A percentile compares a stretch with the other conserved stretches of the same genome.
Conservation (phyloP, 192 early-diverging fungal species). For the Kappamyces sp. region DNA sequence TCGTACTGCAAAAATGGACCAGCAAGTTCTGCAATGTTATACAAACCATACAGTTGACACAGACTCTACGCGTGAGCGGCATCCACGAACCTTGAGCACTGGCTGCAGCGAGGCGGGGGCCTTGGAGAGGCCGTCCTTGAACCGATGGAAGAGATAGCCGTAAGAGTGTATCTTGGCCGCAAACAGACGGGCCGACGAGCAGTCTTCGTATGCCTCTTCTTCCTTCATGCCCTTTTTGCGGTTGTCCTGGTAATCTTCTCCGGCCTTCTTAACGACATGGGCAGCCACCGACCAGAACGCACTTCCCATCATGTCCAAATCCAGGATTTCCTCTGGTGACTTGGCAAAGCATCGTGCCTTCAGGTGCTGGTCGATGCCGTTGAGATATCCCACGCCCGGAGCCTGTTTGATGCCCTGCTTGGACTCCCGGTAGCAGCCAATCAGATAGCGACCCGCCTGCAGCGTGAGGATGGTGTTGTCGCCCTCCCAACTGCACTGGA, state of each 20-base stretch:
- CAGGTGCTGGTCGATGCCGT: slow-evolving; percentile 39
- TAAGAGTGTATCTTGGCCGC: slow-evolving; percentile 77
- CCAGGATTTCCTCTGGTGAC: slow-evolving; percentile 40
- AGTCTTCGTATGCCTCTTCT: slow-evolving; percentile 81
- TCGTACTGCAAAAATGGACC: slow-evolving; percentile 83
- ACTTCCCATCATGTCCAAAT: slow-evolving; percentile 61
- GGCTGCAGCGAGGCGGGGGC: slow-evolving; percentile 57
- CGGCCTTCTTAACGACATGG: slow-evolving; percentile 76
- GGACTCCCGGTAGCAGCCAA: slow-evolving; percentile 57
- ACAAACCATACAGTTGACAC: slow-evolving; percentile 74
- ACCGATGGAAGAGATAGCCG: slow-evolving; percentile 80
- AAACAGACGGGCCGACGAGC: slow-evolving; percentile 74
- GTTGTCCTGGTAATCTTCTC: slow-evolving; percentile 66
- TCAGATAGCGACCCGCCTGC: slow-evolving; percentile 81
- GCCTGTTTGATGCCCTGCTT: slow-evolving; percentile 59
- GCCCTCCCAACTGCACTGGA: slow-evolving; percentile 79
- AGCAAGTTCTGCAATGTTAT: slow-evolving; percentile 73
- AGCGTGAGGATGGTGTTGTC: slow-evolving; percentile 89
- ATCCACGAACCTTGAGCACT: slow-evolving; percentile 31
- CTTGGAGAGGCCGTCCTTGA: slow-evolving; percentile 64
- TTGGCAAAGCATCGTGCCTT: slow-evolving; percentile 44
- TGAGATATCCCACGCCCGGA: slow-evolving; percentile 71
- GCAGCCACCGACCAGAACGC: slow-evolving; percentile 79
- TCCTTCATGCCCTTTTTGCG: slow-evolving; percentile 59
- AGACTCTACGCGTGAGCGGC: slow-evolving; percentile 36